These are phyloP conservation scores for Heritiera littoralis DNA, from an alignment of 345 rosid genomes.

Conservation along the genomic window DNA sequence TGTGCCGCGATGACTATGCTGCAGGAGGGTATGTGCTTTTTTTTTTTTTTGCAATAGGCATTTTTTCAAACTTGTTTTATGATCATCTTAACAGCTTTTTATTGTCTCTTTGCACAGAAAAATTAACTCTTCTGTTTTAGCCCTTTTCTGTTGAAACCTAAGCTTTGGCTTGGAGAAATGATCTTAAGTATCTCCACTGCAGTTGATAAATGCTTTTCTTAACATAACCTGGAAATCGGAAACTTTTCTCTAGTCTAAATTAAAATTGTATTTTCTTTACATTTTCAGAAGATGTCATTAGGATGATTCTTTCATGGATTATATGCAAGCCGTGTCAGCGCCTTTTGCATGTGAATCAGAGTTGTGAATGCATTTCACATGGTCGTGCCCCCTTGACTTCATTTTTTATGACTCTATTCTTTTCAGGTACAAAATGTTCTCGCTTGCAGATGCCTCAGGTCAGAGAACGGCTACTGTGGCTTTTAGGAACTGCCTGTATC, in stretches of 20 bases:
- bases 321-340: neutral
- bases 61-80: neutral
- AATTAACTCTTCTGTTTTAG: neutral
- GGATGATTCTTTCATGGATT: slow-evolving; percentile 7
- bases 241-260: neutral
- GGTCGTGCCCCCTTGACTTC: neutral
- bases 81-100: neutral
- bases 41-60: neutral
- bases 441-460: slow-evolving; percentile 83
- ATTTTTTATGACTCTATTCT: neutral
- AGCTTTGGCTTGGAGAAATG: neutral
- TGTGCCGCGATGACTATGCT: slow-evolving; percentile 87
- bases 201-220: neutral
- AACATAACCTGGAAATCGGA: neutral
- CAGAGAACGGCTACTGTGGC: slow-evolving; percentile 75
- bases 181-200: neutral
- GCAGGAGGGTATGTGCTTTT: slow-evolving; percentile 76
- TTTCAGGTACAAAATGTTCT: slow-evolving; percentile 78
- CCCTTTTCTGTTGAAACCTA: neutral
- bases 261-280: neutral
- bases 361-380: neutral
- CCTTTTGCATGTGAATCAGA: neutral
- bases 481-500: slow-evolving; percentile 83
- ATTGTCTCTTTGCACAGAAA: neutral
- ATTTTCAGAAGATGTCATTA: neutral